A percentile compares a stretch with the other conserved stretches of the same genome.
phyloP scores from a whole-genome alignment of 78 protist genomes.

The slime mould (Dictyostelium discoideum) region DNA sequence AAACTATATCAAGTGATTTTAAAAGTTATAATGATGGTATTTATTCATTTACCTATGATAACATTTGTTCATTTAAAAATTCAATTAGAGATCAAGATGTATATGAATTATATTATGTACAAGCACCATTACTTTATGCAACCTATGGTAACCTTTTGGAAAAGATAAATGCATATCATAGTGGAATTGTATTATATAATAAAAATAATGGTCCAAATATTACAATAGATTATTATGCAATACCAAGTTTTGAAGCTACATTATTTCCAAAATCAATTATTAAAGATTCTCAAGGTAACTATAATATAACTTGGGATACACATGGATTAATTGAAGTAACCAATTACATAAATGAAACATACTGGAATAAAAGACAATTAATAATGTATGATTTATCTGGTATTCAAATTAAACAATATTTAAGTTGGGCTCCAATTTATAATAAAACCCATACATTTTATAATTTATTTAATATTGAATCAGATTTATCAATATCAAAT shows the following conservation, averaged over 20 bases:
- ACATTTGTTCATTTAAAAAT: neutral
- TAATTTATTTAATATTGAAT: neutral
- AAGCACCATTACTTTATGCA: constrained; percentile 40
- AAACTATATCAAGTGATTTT: no score
- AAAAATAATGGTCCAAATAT: neutral
- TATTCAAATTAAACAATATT: neutral
- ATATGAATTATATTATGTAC: neutral
- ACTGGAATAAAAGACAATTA: neutral
- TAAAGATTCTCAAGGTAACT: neutral
- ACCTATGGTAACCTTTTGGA: constrained; percentile 19
- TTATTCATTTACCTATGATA: neutral
- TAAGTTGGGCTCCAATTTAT: neutral
- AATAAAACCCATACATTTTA: neutral
- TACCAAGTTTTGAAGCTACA: neutral
- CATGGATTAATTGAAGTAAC: neutral
- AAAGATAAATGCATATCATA: constrained; percentile 48
- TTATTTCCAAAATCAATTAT: neutral
- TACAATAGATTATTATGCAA: neutral
- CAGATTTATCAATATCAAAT: neutral
- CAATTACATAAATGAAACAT: neutral
- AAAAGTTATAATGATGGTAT: neutral
- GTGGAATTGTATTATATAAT: constrained; percentile 28
- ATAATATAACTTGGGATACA: neutral
- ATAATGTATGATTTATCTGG: neutral
- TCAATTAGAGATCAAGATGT: neutral